Evolutionary conservation across 352 stramenopile species (phyloP).

Genomic region (Pythium utonaiense): DNA sequence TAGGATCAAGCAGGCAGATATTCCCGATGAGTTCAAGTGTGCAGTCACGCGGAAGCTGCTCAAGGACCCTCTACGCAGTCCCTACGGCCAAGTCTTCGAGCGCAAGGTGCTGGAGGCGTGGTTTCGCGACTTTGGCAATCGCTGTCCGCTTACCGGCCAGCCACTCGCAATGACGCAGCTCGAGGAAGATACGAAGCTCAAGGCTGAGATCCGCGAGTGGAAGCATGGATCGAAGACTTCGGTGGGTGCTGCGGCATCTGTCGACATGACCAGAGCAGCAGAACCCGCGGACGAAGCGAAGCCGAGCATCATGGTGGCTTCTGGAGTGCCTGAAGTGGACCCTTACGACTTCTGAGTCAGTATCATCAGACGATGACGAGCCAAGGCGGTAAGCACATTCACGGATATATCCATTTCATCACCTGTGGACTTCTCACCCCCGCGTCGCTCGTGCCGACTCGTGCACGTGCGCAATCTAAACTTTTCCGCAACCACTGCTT

Average conservation of each 20-base stretch:
- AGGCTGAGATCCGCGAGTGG: slow-evolving; percentile 58
- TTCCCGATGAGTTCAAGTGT: slow-evolving; percentile 65
- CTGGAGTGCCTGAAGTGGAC: slow-evolving; percentile 14
- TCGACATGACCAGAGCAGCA: slow-evolving; percentile 9
- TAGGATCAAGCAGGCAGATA: slow-evolving; percentile 38
- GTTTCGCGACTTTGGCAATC: slow-evolving; percentile 82
- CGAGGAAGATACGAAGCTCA: slow-evolving; percentile 46
- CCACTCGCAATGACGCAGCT: slow-evolving; percentile 56
- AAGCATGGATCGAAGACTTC: slow-evolving; percentile 31
- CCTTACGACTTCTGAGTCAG: slow-evolving; percentile 26
- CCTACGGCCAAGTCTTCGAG: slow-evolving; percentile 77
- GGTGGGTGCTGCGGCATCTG: not conserved
- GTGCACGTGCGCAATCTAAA: not conserved
- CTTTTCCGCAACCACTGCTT: not conserved
- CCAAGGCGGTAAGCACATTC: slow-evolving; percentile 13
- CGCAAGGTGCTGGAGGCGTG: slow-evolving; percentile 72
- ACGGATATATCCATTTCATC: slow-evolving; percentile 18
- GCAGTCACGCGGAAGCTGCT: slow-evolving; percentile 70
- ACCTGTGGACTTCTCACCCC: slow-evolving; percentile 1
- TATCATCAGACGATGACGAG: not conserved
- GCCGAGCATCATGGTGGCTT: not conserved
- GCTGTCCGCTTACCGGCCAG: slow-evolving; percentile 70
- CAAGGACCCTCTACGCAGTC: slow-evolving; percentile 63
- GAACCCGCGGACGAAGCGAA: slow-evolving; percentile 15
- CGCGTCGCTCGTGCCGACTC: not conserved